Evolutionary conservation across 768 basidiomycete species (phyloP).

Genomic region (Lentinula lateritia): DNA sequence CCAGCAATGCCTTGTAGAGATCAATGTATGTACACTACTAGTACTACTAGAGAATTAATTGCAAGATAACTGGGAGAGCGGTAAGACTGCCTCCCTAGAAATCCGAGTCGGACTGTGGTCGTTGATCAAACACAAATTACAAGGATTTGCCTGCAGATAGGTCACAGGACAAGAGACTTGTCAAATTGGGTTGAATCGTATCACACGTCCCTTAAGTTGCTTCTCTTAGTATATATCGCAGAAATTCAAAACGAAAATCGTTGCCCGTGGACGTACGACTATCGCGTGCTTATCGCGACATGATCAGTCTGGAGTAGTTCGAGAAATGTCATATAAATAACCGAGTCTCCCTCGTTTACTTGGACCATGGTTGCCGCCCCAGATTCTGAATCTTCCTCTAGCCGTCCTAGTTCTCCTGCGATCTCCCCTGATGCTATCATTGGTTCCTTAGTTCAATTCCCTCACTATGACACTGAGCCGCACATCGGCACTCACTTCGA

Average conservation of each 20-base stretch:
- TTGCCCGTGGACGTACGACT: neutral
- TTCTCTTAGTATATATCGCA: neutral
- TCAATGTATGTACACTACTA: neutral
- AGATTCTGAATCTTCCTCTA: neutral
- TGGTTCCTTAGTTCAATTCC: slow-evolving; percentile 30
- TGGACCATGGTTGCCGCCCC: neutral
- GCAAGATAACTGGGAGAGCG: neutral
- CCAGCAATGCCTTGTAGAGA: slow-evolving; percentile 23
- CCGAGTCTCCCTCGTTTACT: neutral
- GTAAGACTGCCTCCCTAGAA: neutral
- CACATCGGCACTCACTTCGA: slow-evolving; percentile 54
- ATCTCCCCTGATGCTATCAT: slow-evolving; percentile 13
- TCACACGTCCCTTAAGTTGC: neutral
- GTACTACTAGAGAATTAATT: too few relatives aligned
- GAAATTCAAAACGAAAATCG: neutral
- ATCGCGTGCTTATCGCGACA: slow-evolving; percentile 4
- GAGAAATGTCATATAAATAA: neutral
- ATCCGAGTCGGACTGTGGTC: neutral
- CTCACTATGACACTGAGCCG: slow-evolving; percentile 39
- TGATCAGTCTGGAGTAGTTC: neutral
- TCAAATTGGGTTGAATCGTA: neutral
- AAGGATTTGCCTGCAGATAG: neutral
- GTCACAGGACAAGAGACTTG: neutral
- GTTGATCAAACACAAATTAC: too few relatives aligned
- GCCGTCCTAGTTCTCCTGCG: neutral